Base-by-base conservation (phyloP, 345 rosid species). In the Sonneratia alba region DNA sequence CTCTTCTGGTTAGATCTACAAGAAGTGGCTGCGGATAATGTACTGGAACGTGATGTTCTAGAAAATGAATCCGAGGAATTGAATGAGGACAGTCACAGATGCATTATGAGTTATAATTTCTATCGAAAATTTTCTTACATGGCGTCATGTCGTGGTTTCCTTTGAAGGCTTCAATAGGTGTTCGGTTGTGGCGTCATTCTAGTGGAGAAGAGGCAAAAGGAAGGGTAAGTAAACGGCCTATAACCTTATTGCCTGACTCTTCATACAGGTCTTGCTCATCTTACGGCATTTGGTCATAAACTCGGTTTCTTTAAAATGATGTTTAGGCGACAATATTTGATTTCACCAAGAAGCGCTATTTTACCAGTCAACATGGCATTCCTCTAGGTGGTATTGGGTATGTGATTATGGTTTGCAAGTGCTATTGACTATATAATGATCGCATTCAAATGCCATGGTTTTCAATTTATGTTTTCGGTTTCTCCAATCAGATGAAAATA, bases 341-440 rank as follows among this genome's bases (percentile, higher is more conserved):
- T 66, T 77, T 83, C 63, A 72, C 77, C 69, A 84, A 81, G 72
- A 87, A 82, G 77, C 91, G 72, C 36, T 75, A 68, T 70, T 18
- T 83, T 65, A 82, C 89, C 1, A 81, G 89, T 77, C 88, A 84
- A 76, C 93, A 87, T 56, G 96, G 89, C 0, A 72, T 91, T 71
- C 91, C 96, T 72, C 66, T 91, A 74, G 96, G 96, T 0, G 91
- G 93, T 24, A 84, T 91, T 75, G 96, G 96, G 96, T 90, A 88
- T 21, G 85, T 78, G 36, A 47, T 36, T 19, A 36, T 12, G 34
- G 63, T 16, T 49, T 70, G 7, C 47, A 67, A 67, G 51, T 67
- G 11, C 12, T 67, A 40, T 18, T 67, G 14, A 34, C 38, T 24
- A 68, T 57, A 62, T 7, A 11, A 24, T 62, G 37, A 27, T 2